Conservation (phyloP, 2,329 filamentous ascomycete species). For the Aspergillaceae sp. region DNA sequence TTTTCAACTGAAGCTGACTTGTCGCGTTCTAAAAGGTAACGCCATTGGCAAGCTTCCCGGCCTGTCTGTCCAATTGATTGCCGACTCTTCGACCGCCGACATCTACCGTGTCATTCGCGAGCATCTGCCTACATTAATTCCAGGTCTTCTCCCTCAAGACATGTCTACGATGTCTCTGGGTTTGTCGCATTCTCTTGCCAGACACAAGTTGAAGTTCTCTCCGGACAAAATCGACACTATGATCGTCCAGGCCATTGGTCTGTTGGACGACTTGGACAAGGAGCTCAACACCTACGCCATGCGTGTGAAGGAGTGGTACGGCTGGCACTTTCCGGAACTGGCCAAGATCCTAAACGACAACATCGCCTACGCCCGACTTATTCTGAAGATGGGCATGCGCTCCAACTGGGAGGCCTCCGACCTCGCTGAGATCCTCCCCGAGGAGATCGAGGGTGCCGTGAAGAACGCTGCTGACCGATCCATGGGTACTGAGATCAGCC, state of each 20-base stretch:
- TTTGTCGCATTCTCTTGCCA: constrained; percentile 91
- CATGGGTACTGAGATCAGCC: constrained; percentile 96
- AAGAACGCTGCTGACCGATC: constrained; percentile 93
- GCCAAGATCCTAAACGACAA: constrained; percentile 97
- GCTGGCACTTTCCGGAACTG: constrained; percentile 99
- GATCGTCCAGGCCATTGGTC: constrained; percentile 94
- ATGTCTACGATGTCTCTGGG: constrained; percentile 91
- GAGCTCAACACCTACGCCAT: constrained; percentile 98
- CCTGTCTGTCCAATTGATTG: constrained; percentile 74
- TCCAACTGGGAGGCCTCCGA: constrained; percentile 68
- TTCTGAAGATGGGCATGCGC: constrained; percentile 82
- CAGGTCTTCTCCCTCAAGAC: constrained; percentile 74
- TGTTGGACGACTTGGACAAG: constrained; percentile 95
- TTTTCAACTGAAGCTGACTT: not conserved
- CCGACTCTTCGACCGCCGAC: constrained; percentile 73
- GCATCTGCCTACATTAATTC: constrained; percentile 81
- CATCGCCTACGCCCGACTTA: constrained; percentile 80
- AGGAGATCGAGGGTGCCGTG: constrained; percentile 85
- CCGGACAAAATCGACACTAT: constrained; percentile 98
- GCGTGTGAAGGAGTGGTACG: constrained; percentile 99
- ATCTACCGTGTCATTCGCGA: constrained; percentile 91
- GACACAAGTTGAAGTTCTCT: constrained; percentile 97
- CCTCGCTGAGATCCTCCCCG: constrained; percentile 82
- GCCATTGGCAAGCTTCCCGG: constrained; percentile 88
- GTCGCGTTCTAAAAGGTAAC: constrained; percentile 45